Evolutionary conservation across 768 basidiomycete genomes (phyloP), one percentile per base, ranked within the genome.

Genomic region (Podaxis sp.): DNA sequence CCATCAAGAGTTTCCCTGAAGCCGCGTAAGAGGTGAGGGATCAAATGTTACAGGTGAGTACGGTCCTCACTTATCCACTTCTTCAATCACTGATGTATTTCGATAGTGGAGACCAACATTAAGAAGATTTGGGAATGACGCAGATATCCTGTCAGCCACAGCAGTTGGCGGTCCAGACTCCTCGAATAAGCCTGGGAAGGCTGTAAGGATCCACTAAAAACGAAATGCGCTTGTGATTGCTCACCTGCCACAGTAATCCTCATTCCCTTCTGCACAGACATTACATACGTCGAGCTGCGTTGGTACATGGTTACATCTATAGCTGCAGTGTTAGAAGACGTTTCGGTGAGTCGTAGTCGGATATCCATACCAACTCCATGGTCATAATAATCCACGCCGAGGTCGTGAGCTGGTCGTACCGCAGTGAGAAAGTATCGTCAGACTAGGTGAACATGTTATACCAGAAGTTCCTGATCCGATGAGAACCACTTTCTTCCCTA

Each of bases 401-500:
- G 76, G 65, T 80, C 78, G 64, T 80, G 79, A 0, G 72, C 77
- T 78, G 50, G 15, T 24, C 17, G 37, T 25, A 9, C 3, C 50
- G n/a, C 4, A n/a, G 19, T 38, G 5, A n/a, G 3, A 40, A 40
- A 37, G 17, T 33, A 33, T 8, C 2, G 8, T 9, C 4, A 5
- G 8, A 46, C 4, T 9, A 19, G 3, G 13, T 36, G 38, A 37
- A 24, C 33, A 11, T 4, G 25, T 57, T 15, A 67, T 17, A 82
- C 82, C 81, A 29, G 85, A 85, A 55, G 82, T 87, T 47, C 85
- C 84, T n/a, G 88, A 82, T 13, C 89, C 88, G 2, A 91, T 76
- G n/a, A 90, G 77, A 1, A 89, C 76, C 4, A 82, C 87, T 66
- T 84, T 88, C 76, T 89, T 89, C 6, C 87, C 87, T 5, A 73